phyloP scores from a whole-genome alignment of 352 stramenopile genomes.

The Pythium insidiosum region DNA sequence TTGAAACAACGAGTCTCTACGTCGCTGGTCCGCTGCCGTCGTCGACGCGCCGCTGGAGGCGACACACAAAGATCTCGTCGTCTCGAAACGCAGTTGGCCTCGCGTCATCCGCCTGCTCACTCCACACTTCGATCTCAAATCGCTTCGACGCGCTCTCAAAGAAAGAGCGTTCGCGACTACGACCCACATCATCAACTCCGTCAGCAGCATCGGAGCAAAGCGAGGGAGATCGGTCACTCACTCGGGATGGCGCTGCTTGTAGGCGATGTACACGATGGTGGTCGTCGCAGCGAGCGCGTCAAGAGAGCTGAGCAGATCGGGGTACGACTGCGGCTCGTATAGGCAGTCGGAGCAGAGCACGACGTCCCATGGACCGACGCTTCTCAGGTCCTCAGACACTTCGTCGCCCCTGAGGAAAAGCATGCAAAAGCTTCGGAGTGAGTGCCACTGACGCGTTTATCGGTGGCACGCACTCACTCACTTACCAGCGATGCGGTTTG shows the following conservation, averaged over 20 bases:
- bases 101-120: constrained; percentile 4
- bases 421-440: background rate
- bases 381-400: too few species aligned
- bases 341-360: constrained; percentile 60
- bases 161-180: constrained; percentile 32
- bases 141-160: constrained; percentile 22
- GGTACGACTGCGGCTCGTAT: constrained; percentile 43
- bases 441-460: background rate
- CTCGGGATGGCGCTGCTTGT: constrained; percentile 56
- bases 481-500: constrained; percentile 31
- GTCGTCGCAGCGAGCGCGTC: constrained; percentile 17
- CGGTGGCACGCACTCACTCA: background rate
- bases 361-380: too few species aligned
- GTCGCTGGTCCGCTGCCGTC: background rate
- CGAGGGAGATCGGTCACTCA: too few species aligned
- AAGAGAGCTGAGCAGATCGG: constrained; percentile 32
- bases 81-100: constrained; percentile 16
- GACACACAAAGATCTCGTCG: constrained; percentile 44
- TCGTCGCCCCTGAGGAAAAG: too few species aligned
- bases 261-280: constrained; percentile 35
- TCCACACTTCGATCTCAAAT: constrained; percentile 35
- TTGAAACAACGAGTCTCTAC: too few species aligned
- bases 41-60: background rate
- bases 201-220: too few species aligned
- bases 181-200: too few species aligned